Base-by-base conservation (phyloP, 2,329 filamentous ascomycete species). In the Fusarium sp. region DNA sequence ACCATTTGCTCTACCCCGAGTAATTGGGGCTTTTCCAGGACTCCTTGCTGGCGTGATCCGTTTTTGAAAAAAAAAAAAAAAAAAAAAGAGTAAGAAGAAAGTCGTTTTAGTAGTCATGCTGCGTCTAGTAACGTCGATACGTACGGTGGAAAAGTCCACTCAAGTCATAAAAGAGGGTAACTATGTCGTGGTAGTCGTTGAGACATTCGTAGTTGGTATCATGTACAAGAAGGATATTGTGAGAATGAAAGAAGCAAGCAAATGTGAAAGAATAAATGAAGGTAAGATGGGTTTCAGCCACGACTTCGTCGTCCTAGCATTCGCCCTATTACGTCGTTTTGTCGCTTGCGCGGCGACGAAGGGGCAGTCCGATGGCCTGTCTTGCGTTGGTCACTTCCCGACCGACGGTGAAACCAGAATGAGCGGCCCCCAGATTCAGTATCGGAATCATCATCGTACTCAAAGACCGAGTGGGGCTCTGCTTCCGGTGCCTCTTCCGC, bases 361-460 rank as follows among this genome's bases (percentile, higher is more conserved):
- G 72, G 74, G 16, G 70, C 69, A 16, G 74, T 77, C 42, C 67
- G 68, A 34, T 69, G 58, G 61, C 18, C 74, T 59, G 45, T 67
- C 51, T 59, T 70, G 37, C 72, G 74, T 30, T 74, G 71, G 32
- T 76, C 72, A 27, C 81, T 80, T 14, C 75, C 72, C n/a, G 78
- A 76, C 16, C 81, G 79, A 58, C 76, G 79, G 67, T 82, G 80
- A 61, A 86, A 81, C 20, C 82, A 83, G 56, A 85, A 83, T 20
- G 83, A 78, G 7, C 80, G 77, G n/a, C 68, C 62, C 5, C 59
- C 67, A 32, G 53, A 74, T 71, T 84, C 83, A 14, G 75, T 75
- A 71, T 84, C 83, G 16, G 75, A 76, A 61, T 86, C 84, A 62
- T 86, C 83, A 62, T 86, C 84, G 16, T 79, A 71, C 45, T 86